Evolutionary conservation across 495 filamentous ascomycete species (phyloP).

Genomic region (Aspergillus nanangensis): DNA sequence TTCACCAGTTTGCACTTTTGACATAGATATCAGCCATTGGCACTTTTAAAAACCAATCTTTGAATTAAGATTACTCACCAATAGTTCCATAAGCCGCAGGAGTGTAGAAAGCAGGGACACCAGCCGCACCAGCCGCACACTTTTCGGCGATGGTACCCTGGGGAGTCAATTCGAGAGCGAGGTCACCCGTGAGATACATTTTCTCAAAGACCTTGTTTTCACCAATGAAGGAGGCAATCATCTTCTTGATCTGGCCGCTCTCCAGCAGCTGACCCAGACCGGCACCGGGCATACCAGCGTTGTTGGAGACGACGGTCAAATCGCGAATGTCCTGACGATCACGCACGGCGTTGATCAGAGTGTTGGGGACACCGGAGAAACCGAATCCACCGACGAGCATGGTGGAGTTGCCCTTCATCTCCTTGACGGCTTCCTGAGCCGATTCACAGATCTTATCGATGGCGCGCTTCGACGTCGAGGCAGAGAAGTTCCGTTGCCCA

Average conservation of each 20-base stretch:
- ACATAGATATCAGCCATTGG: background rate
- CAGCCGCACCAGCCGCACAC: slow-evolving; percentile 76
- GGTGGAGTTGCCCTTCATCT: slow-evolving; percentile 67
- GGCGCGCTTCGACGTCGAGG: slow-evolving; percentile 54
- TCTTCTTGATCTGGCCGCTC: slow-evolving; percentile 76
- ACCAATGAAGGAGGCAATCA: slow-evolving; percentile 85
- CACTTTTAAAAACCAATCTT: background rate
- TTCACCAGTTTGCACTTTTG: slow-evolving; percentile 74
- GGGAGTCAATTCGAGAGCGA: slow-evolving; percentile 80
- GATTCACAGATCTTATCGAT: slow-evolving; percentile 78
- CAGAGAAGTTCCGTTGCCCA: slow-evolving; percentile 57
- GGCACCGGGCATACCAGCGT: slow-evolving; percentile 72
- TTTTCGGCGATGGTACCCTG: slow-evolving; percentile 87
- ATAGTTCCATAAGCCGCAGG: slow-evolving; percentile 82
- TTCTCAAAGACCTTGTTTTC: slow-evolving; percentile 86
- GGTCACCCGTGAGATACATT: slow-evolving; percentile 77
- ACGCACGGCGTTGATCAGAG: slow-evolving; percentile 72
- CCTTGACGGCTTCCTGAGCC: slow-evolving; percentile 63
- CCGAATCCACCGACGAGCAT: slow-evolving; percentile 80
- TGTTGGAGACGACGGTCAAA: slow-evolving; percentile 85
- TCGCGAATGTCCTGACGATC: slow-evolving; percentile 66
- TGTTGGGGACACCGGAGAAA: slow-evolving; percentile 80
- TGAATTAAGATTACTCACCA: slow-evolving; percentile 18
- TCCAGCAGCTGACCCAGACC: slow-evolving; percentile 73
- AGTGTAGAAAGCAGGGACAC: slow-evolving; percentile 88